Base-by-base conservation (phyloP, 2,329 filamentous ascomycete genomes). In the Fusarium xylarioides region DNA sequence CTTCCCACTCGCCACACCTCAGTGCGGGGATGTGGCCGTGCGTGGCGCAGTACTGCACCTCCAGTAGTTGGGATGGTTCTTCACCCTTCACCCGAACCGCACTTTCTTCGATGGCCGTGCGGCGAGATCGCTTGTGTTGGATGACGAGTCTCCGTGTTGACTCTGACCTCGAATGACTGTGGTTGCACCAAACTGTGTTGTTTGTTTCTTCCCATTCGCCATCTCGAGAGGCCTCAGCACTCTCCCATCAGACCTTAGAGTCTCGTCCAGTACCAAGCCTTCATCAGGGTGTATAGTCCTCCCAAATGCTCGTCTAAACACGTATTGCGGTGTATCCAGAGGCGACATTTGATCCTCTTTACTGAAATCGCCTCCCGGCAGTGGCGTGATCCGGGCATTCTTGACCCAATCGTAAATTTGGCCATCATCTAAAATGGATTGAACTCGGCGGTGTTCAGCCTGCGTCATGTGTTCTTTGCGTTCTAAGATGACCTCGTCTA, bases 401-500 rank as follows among this genome's bases (percentile, higher is more conserved):
- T 85, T 81, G 44, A 91, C 89, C 89, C 89, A 91, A 66, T 89
- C 84, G 74, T 88, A 89, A 55, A 91, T 87, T 1, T 84, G 83
- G 28, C 83, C 79, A 74, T 91, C 87, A 67, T 91, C 89, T 10
- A 91, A 78, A n/a, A 91, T 85, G 10, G 83, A 85, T 74, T 87
- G 90, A 70, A 86, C 85, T 59, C 83, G 84, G 52, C 85, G 84
- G 68, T 90, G 88, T 75, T 91, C 89, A 5, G 87, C 87, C 63
- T 90, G 90, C 1, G 92, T 93, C 93, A 97, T 95, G 38, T 90
- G 86, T 73, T 90, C 88, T 49, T 93, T 87, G 9, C 93, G 89
- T 66, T 91, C 86, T 10, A 97, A 85, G 77, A 98, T 95, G 21
- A 92, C 89, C 80, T 98, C 94, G 78, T 98, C 95, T 15, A 98